Conservation (phyloP, 306 rosid genomes). For the Hippophae rhamnoides region DNA sequence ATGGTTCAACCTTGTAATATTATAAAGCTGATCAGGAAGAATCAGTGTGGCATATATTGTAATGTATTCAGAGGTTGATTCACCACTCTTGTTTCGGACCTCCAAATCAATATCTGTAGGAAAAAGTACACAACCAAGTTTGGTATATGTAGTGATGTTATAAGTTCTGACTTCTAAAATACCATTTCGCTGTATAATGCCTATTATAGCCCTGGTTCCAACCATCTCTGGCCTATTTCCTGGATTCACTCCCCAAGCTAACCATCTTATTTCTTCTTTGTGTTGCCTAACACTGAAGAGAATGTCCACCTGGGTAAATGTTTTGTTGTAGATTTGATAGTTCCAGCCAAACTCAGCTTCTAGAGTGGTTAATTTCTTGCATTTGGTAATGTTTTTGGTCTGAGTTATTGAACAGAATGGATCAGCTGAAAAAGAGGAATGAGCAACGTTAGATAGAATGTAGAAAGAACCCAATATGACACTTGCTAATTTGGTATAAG, state of each 20-base stretch:
- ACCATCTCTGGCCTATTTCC: slow-evolving; percentile 45
- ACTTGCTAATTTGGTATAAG: slow-evolving; percentile 7
- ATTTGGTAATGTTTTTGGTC: slow-evolving; percentile 5
- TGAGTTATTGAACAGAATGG: neutral
- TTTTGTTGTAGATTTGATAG: neutral
- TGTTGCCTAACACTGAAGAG: slow-evolving; percentile 26
- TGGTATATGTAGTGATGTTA: slow-evolving; percentile 33
- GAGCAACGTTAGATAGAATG: slow-evolving; percentile 1
- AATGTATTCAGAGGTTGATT: neutral
- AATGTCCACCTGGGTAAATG: slow-evolving; percentile 14
- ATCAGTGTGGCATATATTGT: slow-evolving; percentile 27
- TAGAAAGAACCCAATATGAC: slow-evolving; percentile 18
- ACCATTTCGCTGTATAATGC: slow-evolving; percentile 13
- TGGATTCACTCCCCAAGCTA: slow-evolving; percentile 83
- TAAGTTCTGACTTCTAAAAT: slow-evolving; percentile 11
- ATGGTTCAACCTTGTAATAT: slow-evolving; percentile 33
- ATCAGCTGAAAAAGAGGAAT: neutral
- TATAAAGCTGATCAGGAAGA: slow-evolving; percentile 17
- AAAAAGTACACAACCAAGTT: slow-evolving; percentile 36
- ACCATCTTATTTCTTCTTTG: slow-evolving; percentile 20
- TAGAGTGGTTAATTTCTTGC: slow-evolving; percentile 48
- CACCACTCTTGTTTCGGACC: neutral
- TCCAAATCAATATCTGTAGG: slow-evolving; percentile 3
- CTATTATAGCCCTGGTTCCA: slow-evolving; percentile 68
- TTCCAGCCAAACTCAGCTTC: slow-evolving; percentile 63